Evolutionary conservation across 768 basidiomycete species (phyloP).

Genomic region (Cubamyces sp.): DNA sequence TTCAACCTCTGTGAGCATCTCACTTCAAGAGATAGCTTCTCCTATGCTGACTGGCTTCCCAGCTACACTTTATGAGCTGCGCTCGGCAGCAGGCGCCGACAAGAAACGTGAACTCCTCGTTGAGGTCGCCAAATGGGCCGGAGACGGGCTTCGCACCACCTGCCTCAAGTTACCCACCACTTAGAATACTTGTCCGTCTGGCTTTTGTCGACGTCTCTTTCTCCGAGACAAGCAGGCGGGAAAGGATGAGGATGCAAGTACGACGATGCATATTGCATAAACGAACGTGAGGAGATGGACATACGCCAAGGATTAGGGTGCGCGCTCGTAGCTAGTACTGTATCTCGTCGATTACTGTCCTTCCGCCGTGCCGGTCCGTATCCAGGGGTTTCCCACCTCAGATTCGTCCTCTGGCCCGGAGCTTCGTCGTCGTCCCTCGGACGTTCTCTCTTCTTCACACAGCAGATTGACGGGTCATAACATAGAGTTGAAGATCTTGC

Average conservation of each 20-base stretch:
- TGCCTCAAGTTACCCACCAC: conserved; percentile 75
- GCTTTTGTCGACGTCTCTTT: neutral
- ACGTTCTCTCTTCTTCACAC: conserved; percentile 40
- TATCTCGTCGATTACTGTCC: conserved; percentile 19
- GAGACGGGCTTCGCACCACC: conserved; percentile 76
- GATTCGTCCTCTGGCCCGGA: neutral
- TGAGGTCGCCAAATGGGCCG: conserved; percentile 85
- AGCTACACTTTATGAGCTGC: conserved; percentile 87
- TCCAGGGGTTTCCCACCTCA: conserved; percentile 1
- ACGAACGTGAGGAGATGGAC: conserved; percentile 29
- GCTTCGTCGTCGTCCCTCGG: neutral
- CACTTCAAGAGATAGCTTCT: neutral
- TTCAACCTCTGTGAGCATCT: conserved; percentile 76
- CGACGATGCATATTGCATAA: conserved; percentile 23
- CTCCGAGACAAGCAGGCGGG: too few species aligned
- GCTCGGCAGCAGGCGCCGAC: conserved; percentile 69
- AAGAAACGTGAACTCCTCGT: conserved; percentile 77
- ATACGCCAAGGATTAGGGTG: conserved; percentile 25
- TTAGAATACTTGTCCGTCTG: neutral
- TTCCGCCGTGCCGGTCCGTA: neutral
- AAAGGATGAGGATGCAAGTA: neutral
- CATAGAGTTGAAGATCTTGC: conserved; percentile 79
- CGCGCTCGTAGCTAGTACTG: conserved; percentile 17
- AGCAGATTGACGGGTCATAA: conserved; percentile 76
- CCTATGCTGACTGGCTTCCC: conserved; percentile 1